Evolutionary conservation across 768 basidiomycete species (phyloP).

Genomic region (Boletus bicolor): DNA sequence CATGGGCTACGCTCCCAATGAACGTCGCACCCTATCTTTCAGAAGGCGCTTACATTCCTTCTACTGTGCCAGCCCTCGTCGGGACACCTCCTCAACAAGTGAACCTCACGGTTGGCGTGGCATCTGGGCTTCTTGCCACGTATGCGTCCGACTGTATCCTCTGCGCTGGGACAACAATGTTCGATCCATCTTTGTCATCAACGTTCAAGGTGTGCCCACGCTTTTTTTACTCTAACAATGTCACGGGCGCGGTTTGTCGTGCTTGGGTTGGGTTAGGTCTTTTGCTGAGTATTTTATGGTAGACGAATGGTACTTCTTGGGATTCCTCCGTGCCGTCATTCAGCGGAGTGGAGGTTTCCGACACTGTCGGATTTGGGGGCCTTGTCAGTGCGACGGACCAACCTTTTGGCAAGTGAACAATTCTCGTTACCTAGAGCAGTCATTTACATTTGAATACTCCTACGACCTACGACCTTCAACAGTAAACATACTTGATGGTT

Average conservation of each 20-base stretch:
- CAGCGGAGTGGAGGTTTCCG: conserved; percentile 16
- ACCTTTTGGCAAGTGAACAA: conserved; percentile 14
- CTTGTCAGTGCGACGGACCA: conserved; percentile 12
- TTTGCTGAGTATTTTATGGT: not conserved
- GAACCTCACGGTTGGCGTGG: conserved; percentile 23
- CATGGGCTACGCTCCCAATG: conserved; percentile 28
- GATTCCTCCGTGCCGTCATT: conserved; percentile 11
- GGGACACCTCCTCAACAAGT: conserved; percentile 29
- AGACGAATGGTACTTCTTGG: conserved; percentile 23
- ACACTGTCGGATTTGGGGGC: conserved; percentile 21
- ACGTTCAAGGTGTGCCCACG: conserved; percentile 22
- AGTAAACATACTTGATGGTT: conserved; percentile 27
- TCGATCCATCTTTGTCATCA: conserved; percentile 23
- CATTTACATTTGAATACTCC: not conserved
- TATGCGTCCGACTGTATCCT: conserved; percentile 26
- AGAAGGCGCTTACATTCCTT: conserved; percentile 9
- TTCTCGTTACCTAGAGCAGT: not conserved
- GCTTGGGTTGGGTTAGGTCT: not conserved
- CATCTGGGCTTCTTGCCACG: conserved; percentile 10
- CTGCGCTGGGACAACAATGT: conserved; percentile 20
- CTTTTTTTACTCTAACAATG: not conserved
- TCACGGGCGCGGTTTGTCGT: not conserved
- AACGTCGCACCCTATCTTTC: conserved; percentile 15
- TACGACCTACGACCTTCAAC: not conserved
- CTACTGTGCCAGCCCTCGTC: conserved; percentile 19